phyloP scores from a whole-genome alignment of 805 yeast genomes.

The Schwanniomyces yamadae region DNA sequence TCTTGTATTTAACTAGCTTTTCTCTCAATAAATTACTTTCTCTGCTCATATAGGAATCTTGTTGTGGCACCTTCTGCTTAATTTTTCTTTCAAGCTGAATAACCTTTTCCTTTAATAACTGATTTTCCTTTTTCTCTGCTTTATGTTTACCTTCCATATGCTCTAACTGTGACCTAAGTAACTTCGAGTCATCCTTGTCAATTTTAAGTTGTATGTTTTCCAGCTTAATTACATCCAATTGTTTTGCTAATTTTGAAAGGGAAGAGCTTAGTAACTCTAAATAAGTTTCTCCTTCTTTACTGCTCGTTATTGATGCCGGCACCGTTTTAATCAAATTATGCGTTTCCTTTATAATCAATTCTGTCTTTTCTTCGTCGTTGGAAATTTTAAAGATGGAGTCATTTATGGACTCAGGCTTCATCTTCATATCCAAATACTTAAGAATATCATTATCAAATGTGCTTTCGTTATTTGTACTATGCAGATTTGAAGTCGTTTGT shows the following conservation, averaged over 20 bases:
- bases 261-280: slow-evolving; percentile 25
- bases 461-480: slow-evolving; percentile 2
- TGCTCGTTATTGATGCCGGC: slow-evolving; percentile 18
- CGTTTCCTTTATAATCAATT: slow-evolving; percentile 26
- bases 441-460: slow-evolving; percentile 5
- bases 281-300: slow-evolving; percentile 27
- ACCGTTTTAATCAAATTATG: slow-evolving; percentile 25
- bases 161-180: slow-evolving; percentile 4
- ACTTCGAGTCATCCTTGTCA: background rate
- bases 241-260: slow-evolving; percentile 23
- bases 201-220: slow-evolving; percentile 3
- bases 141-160: slow-evolving; percentile 5
- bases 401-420: background rate
- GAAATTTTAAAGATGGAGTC: slow-evolving; percentile 1
- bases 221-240: slow-evolving; percentile 10
- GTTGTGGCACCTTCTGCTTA: slow-evolving; percentile 15
- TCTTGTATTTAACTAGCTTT: slow-evolving; percentile 35
- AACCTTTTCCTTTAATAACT: slow-evolving; percentile 6
- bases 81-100: slow-evolving; percentile 14
- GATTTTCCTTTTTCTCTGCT: background rate
- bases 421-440: slow-evolving; percentile 4
- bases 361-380: slow-evolving; percentile 10
- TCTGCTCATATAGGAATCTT: slow-evolving; percentile 17
- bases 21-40: slow-evolving; percentile 32
- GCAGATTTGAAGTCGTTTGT: background rate